Evolutionary conservation across 1,284 basidiomycete genomes (phyloP).

Genomic region (Leccinum discolor): DNA sequence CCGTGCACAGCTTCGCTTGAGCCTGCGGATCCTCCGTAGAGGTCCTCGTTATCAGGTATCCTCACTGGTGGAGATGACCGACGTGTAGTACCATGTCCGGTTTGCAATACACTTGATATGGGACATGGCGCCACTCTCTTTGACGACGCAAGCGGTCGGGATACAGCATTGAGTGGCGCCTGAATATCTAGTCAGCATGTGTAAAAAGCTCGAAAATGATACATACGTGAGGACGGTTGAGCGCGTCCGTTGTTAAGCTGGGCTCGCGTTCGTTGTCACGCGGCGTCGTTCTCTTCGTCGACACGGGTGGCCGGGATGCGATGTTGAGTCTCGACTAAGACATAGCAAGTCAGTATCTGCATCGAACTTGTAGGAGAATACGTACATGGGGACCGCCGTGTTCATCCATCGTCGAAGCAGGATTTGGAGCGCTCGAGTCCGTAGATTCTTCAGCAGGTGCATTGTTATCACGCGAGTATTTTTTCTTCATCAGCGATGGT

Average conservation of each 20-base stretch:
- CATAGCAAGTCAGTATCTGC: background rate
- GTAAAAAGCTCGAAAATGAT: background rate
- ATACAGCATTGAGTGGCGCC: background rate
- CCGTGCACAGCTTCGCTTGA: background rate
- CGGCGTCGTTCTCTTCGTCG: background rate
- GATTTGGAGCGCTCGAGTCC: background rate
- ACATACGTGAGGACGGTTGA: background rate
- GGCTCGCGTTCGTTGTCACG: background rate
- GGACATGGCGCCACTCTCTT: background rate
- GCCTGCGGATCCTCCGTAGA: background rate
- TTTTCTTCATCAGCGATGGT: background rate
- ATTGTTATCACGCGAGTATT: background rate
- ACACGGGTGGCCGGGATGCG: background rate
- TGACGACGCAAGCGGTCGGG: background rate
- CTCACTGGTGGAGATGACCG: background rate
- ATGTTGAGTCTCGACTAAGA: background rate
- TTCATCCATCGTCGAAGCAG: background rate
- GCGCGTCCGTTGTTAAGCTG: background rate
- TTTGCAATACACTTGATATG: background rate
- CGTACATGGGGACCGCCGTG: background rate
- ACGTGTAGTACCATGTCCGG: background rate
- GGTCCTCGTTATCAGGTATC: background rate
- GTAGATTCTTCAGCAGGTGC: background rate
- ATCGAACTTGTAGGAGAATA: background rate
- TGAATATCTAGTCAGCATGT: background rate